Base-by-base conservation (phyloP, 345 rosid species). In the Firmiana major region DNA sequence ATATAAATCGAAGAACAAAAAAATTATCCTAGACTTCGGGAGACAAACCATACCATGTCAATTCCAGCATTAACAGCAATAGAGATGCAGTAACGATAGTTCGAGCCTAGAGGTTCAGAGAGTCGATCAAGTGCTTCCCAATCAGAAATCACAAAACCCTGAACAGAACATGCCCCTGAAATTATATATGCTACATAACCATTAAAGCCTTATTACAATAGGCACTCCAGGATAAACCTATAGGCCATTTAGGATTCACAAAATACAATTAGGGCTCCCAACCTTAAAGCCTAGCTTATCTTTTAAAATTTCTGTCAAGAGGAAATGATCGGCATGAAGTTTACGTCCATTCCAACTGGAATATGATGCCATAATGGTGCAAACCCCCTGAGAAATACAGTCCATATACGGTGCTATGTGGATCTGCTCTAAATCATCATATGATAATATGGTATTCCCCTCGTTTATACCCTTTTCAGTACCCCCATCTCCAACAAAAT, bases 401-500 rank as follows among this genome's bases (percentile, higher is more conserved):
- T 91, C 96, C 73, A 88, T 71, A 83, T 90, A 93, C 1, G 97
- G 95, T 16, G 92, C 81, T 88, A 94, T 81, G 77, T 94, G 98
- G 66, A 83, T 85, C 68, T 71, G 87, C 82, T 90, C 95, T 75
- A 93, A 84, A 45, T 87, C 93, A 62, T 90, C 88, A 54, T 83
- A 91, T 21, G 92, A 79, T 1, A 80, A 75, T 36, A 84, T 51
- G 55, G 98, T 87, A 84, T 90, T 85, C 71, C 97, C 97, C 81
- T 95, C 96, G 71, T 90, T 93, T 74, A 85, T 13, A 43, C 96
- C 99, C 70, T 72, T 78, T 31, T 87, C 83, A 0, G 99, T 95
- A 51, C 98, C 98, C 73, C 97, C 98, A 81, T 95, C 98, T 79
- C 97, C 98, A 71, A 87, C 98, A 88, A 93, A 94, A 81, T 94